Base-by-base conservation (phyloP, 495 filamentous ascomycete genomes). In the Xylaria bambusicola region DNA sequence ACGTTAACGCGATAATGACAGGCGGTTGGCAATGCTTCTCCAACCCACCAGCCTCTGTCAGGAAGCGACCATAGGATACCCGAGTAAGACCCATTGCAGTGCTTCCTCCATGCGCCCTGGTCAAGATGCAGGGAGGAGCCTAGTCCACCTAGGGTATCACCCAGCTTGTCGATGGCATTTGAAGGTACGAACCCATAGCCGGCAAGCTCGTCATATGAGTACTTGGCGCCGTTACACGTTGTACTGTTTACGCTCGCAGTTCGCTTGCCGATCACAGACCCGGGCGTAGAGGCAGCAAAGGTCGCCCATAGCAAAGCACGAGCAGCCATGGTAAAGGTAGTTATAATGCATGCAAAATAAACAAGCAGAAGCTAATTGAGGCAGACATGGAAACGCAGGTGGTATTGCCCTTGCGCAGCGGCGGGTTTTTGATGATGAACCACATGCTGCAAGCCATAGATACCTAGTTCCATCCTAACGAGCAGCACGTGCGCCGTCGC, bases 81-180 rank as follows among this genome's bases (percentile, higher is more conserved):
- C 7, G 75, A 78, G 68, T 92, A 94, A 10, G 65, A 77, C 31
- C 79, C 79, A 23, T 75, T 71, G 7, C 60, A 64, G 17, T 68
- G 69, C 67, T 86, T 86, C 64, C 76, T 82, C 90, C 90, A 94
- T 29, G 79, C 76, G 21, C 58, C 70, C 50, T 76, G 74, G 41
- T 89, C 86, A 31, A 93, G 67, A 15, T 86, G 84, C 66, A 89
- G 81, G 27, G 87, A 79, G 59, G 83, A 88, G 15, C 89, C 90
- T 23, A 88, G 74, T 13, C 87, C 85, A 45, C 83, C 86, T 6
- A 93, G 64, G 0, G 88, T 93, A 68, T 94, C 89, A 9, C 86
- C 86, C 60, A 82, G 88, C 66, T 90, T 84, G 74, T 93, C 90
- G 5, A 75, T 70, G 15, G 80, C 82, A 59, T 88, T 78, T 12